Conservation (phyloP, 2,329 filamentous ascomycete genomes). For the Fusarium falciforme region DNA sequence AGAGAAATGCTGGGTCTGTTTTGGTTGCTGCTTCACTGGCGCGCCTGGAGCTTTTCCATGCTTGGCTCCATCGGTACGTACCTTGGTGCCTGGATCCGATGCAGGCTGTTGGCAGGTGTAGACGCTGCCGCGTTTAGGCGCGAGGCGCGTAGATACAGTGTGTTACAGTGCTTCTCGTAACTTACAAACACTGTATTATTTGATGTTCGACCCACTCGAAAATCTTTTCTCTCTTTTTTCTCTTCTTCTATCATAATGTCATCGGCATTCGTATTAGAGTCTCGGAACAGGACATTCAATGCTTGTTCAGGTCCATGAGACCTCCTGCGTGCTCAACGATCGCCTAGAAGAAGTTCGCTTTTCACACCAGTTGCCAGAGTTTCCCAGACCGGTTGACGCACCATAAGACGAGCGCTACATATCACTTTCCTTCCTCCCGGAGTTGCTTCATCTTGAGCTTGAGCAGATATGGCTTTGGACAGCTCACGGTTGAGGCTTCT, state of each 20-base stretch:
- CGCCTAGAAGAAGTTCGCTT: constrained; percentile 85
- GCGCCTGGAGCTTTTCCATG: constrained; percentile 29
- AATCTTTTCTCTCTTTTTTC: constrained; percentile 42
- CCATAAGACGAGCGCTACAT: constrained; percentile 60
- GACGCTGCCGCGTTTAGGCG: constrained; percentile 21
- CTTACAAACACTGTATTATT: constrained; percentile 32
- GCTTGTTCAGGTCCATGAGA: constrained; percentile 87
- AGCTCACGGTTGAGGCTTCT: constrained; percentile 80
- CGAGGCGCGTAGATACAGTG: constrained; percentile 31
- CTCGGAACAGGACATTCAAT: constrained; percentile 94
- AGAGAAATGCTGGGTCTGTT: constrained; percentile 40
- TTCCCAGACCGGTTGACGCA: constrained; percentile 57
- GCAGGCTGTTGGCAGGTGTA: background rate
- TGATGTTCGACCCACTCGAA: constrained; percentile 41
- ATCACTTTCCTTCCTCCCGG: constrained; percentile 55
- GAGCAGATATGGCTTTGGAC: constrained; percentile 84
- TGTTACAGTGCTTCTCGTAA: background rate
- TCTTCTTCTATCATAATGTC: constrained; percentile 74
- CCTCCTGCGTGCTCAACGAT: constrained; percentile 98
- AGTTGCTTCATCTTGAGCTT: constrained; percentile 86
- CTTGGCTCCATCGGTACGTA: constrained; percentile 29
- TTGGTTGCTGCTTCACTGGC: constrained; percentile 40
- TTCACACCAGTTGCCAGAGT: constrained; percentile 76
- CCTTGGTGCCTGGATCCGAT: constrained; percentile 15
- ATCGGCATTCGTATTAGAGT: constrained; percentile 98